Evolutionary conservation across 306 rosid species (phyloP), one percentile per base, ranked within the genome.

Genomic region (Prunus mume): DNA sequence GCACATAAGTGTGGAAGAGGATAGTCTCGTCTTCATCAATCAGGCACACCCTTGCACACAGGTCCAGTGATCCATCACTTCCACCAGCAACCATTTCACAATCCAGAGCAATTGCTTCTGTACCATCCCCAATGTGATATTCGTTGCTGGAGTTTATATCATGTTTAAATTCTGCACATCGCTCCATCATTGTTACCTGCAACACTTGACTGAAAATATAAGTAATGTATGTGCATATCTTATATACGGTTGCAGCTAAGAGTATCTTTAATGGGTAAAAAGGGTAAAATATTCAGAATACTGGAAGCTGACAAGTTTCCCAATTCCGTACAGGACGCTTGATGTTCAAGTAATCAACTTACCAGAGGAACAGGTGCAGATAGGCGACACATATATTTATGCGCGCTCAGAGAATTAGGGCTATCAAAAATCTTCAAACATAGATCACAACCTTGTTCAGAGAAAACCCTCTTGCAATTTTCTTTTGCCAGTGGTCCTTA

Each of bases 21-120:
- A 93, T 58, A 67, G 87, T 93, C 83, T 93, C 97, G 20, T 91
- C 88, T 87, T 85, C 92, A 75, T 91, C 98, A 38, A 87, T 83
- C 62, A 93, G 82, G 82, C 96, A 89, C 22, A 91, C 88, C 77
- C 95, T 83, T 76, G 88, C 97, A 85, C 98, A 93, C 38, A 93
- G 79, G 74, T 89, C 96, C 63, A 93, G 78, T 0, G 96, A 71
- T 73, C 97, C 98, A 85, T 93, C 98, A 83, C 85, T 84, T 87
- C 97, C 97, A 69, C 98, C 97, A 30, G 91, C 91, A 81, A 88
- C 93, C 96, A 93, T 93, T 86, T 91, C 97, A 82, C 97, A 93
- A 78, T 93, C 96, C 30, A 91, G 68, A 18, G 93, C 90, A 81
- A 91, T 70, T 67, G 95, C 95, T 81, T 81, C 77, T 24, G 81